These are phyloP conservation scores for Psophocarpus tetragonolobus DNA, from an alignment of 306 rosid species.

Conservation along the genomic window DNA sequence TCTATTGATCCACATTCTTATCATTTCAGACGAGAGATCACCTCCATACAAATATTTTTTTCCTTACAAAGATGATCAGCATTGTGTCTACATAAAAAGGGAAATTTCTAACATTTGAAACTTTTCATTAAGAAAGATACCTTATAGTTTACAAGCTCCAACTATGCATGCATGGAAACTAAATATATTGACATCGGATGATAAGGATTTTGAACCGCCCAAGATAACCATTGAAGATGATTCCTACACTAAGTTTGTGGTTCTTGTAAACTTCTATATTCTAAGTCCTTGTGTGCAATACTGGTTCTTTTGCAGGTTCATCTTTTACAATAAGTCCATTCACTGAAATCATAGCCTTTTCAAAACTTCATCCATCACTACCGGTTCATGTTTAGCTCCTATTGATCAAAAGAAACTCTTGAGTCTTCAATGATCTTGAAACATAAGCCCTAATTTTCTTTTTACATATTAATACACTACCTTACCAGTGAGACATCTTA, in stretches of 20 bases:
- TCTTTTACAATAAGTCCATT: constrained; percentile 27
- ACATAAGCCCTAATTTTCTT: no score
- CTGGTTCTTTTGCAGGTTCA: constrained; percentile 18
- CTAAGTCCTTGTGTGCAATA: constrained; percentile 22
- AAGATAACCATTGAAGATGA: constrained; percentile 31
- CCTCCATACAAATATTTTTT: no score
- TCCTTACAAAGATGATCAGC: constrained; percentile 44
- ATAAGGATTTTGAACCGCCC: constrained; percentile 31
- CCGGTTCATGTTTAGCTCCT: no score
- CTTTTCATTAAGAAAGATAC: constrained; percentile 61
- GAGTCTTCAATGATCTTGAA: no score
- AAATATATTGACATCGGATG: constrained; percentile 26
- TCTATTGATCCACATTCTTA: no score
- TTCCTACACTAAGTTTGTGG: constrained; percentile 27
- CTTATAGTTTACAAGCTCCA: constrained; percentile 43
- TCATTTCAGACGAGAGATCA: no score
- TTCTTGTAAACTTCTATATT: constrained; percentile 14
- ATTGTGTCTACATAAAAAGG: constrained; percentile 76
- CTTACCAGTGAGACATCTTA: no score
- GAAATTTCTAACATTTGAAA: constrained; percentile 71
- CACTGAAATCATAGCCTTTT: no score
- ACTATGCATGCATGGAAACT: constrained; percentile 41
- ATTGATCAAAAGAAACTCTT: no score
- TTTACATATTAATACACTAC: no score
- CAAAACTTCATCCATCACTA: no score